A percentile compares a stretch with the other conserved stretches of the same genome.
Evolutionary conservation across 805 yeast species (phyloP).

Genomic region (Cyberlindnera maritima): DNA sequence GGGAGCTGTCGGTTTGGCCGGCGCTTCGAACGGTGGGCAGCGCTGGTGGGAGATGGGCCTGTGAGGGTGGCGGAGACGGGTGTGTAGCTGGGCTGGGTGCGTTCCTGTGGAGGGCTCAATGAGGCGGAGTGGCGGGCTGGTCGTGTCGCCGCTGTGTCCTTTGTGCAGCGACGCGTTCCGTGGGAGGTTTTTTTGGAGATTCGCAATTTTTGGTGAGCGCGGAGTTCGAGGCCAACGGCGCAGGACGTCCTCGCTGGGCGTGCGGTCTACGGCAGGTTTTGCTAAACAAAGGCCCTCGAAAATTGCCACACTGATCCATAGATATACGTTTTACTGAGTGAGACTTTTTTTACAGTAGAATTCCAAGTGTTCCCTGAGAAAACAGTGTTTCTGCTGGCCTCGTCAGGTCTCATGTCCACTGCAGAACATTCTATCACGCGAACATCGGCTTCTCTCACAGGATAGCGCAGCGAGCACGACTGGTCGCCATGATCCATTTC

Average conservation of each 20-base stretch:
- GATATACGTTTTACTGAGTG: too few species aligned
- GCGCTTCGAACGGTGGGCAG: not conserved
- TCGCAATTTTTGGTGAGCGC: not conserved
- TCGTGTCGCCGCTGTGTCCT: not conserved
- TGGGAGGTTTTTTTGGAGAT: not conserved
- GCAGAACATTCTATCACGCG: too few species aligned
- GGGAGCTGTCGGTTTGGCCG: not conserved
- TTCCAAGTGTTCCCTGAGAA: too few species aligned
- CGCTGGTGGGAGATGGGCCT: not conserved
- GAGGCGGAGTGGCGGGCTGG: not conserved
- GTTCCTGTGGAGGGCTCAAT: not conserved
- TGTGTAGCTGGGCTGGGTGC: too few species aligned
- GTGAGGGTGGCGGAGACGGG: not conserved
- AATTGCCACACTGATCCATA: too few species aligned
- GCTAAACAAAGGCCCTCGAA: not conserved
- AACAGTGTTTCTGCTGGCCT: too few species aligned
- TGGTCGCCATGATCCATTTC: too few species aligned
- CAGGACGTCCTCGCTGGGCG: not conserved
- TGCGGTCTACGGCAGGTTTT: not conserved
- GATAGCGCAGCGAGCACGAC: too few species aligned
- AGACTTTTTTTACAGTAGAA: too few species aligned
- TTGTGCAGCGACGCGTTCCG: not conserved
- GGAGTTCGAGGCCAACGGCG: not conserved
- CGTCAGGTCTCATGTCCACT: too few species aligned
- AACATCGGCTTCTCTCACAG: too few species aligned